Base-by-base conservation (phyloP, 305 asterid species). In the Stenogyne calaminthoides region DNA sequence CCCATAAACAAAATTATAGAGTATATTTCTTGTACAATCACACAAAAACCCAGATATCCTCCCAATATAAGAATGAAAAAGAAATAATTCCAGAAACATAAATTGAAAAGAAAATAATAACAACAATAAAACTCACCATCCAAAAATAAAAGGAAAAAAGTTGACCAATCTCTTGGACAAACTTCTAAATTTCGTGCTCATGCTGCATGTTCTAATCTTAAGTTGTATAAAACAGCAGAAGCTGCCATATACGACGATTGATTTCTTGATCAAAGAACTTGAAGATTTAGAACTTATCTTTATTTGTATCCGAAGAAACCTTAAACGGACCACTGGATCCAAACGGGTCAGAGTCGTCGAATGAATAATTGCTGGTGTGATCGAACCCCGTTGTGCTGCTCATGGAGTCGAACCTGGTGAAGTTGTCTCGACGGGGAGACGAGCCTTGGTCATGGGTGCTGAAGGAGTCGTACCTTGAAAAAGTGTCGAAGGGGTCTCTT, bases 281-380 rank as follows among this genome's bases (percentile, higher is more conserved):
- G 86, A 82, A 9, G 18, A 9, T 40, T 87, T 86, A 32, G 85
- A 88, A 71, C 82, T 82, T 58, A 67, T 89, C 78, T 76, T 78
- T 92, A 0, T 84, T 76, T 20, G 83, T 79, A 64, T 85, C 95
- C 1, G 91, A 85, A 0, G 56, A 49, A 22, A 49, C 56, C 56
- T 49, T 49, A 15, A 49, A 49, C 56, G 56, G 56, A 6, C 56
- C 56, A 15, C 56, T 49, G 15, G 56, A 49, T 16, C 56, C 56
- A 10, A 49, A 49, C 0, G 51, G 52, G 40, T 25, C 64, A 15
- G 56, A 49, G 56, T 49, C 56, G 56, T 49, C 56, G 10, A 49
- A 49, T 49, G 56, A 49, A 15, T 49, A 49, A 49, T 15, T 49
- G 56, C 22, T 49, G 56, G 22, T 49, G 56, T 49, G 56, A 49